phyloP scores from a whole-genome alignment of 495 filamentous ascomycete species.

The Tuber umbilicatum region DNA sequence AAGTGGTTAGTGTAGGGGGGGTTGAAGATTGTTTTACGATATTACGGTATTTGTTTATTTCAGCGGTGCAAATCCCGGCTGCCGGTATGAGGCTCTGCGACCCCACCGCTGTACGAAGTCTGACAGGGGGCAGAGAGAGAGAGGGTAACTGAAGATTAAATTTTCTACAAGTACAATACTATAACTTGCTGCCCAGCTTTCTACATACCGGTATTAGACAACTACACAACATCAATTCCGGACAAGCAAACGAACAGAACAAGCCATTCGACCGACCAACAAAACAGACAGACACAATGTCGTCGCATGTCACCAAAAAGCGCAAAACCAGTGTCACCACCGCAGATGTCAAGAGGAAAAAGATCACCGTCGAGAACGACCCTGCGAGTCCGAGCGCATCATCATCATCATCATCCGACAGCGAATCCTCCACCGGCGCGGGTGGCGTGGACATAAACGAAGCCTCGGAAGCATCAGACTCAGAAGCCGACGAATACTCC shows the following conservation, averaged over 20 bases:
- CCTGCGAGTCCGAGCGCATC: not conserved
- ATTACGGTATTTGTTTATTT: not conserved
- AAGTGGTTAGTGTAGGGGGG: not conserved
- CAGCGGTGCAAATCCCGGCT: not conserved
- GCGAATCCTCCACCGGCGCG: not conserved
- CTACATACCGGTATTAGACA: not conserved
- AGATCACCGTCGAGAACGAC: not conserved
- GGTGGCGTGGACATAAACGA: not conserved
- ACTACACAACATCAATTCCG: not conserved
- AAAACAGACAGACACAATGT: not conserved
- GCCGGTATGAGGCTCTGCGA: not conserved
- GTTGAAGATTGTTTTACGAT: not conserved
- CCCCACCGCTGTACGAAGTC: not conserved
- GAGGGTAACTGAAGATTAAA: not conserved
- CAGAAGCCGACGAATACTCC: conserved; percentile 22
- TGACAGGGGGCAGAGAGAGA: not conserved
- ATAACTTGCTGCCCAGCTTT: not conserved
- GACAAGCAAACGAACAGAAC: not conserved
- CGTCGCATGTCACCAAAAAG: not conserved
- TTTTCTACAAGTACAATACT: not conserved
- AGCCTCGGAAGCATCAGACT: conserved; percentile 30
- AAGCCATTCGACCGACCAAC: not conserved
- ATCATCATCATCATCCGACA: not conserved
- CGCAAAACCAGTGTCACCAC: not conserved
- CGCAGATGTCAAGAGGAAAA: not conserved